These are phyloP conservation scores for Annulohypoxylon nitens DNA, from an alignment of 495 filamentous ascomycete genomes.

Conservation along the genomic window DNA sequence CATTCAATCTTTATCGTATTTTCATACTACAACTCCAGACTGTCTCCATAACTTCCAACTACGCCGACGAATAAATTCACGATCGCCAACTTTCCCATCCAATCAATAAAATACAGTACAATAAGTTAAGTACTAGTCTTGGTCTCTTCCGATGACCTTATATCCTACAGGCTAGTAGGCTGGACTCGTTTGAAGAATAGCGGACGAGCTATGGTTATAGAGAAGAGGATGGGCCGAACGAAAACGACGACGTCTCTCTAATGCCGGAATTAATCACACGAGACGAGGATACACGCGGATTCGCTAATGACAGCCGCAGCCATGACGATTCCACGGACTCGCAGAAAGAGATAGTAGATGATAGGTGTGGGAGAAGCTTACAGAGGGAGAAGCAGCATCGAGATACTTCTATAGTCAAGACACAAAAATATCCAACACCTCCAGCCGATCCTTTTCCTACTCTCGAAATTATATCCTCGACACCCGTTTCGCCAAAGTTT, in stretches of 20 bases:
- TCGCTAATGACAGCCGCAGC: slow-evolving; percentile 9
- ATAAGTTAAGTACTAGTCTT: no score
- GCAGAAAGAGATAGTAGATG: slow-evolving; percentile 12
- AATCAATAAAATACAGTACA: not conserved
- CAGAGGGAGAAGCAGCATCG: slow-evolving; percentile 29
- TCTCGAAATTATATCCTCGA: slow-evolving; percentile 44
- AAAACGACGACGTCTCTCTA: slow-evolving; percentile 32
- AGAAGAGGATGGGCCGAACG: slow-evolving; percentile 30
- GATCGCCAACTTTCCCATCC: not conserved
- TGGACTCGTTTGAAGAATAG: not conserved
- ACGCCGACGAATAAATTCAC: not conserved
- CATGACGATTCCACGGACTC: not conserved
- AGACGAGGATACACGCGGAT: slow-evolving; percentile 18
- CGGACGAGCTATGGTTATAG: not conserved
- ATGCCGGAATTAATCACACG: slow-evolving; percentile 33
- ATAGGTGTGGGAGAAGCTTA: slow-evolving; percentile 35
- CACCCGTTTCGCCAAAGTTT: slow-evolving; percentile 25
- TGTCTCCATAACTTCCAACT: not conserved
- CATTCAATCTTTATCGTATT: not conserved
- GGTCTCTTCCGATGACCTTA: not conserved
- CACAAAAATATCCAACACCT: slow-evolving; percentile 30
- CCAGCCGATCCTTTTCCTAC: slow-evolving; percentile 47
- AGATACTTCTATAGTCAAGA: slow-evolving; percentile 20
- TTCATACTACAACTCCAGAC: not conserved
- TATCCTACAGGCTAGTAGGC: not conserved